Percentiles rank a stretch among this genome's conserved stretches.
phyloP scores from a whole-genome alignment of 768 basidiomycete species.

The Serendipita sp. region DNA sequence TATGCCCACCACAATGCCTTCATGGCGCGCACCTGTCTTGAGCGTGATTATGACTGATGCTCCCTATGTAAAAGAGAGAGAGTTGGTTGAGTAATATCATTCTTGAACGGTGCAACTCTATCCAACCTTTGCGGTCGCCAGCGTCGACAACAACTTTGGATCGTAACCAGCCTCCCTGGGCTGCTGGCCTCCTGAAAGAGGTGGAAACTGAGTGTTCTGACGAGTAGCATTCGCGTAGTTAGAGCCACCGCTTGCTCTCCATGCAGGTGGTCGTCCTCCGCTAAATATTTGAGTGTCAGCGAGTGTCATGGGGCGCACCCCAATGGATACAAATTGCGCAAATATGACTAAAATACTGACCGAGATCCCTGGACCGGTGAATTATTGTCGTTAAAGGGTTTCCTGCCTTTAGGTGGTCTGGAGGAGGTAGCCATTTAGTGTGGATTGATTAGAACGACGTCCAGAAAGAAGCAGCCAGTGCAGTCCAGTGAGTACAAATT shows the following conservation, averaged over 20 bases:
- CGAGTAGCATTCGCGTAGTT: background rate
- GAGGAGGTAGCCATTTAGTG: conserved; percentile 1
- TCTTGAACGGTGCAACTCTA: background rate
- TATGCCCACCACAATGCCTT: conserved; percentile 39
- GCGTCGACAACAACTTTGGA: conserved; percentile 1
- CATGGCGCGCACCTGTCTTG: conserved; percentile 54
- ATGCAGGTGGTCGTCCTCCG: background rate
- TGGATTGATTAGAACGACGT: background rate
- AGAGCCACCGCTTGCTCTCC: background rate
- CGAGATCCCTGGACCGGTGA: background rate
- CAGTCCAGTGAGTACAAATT: background rate
- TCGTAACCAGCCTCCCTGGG: conserved; percentile 3
- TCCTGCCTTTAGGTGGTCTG: background rate
- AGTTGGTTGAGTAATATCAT: background rate
- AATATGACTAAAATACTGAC: background rate
- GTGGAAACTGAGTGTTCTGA: background rate
- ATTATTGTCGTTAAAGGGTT: background rate
- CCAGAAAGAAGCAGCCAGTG: background rate
- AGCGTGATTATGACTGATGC: conserved; percentile 63
- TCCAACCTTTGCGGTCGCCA: background rate
- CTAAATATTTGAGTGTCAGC: background rate
- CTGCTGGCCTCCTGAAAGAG: background rate
- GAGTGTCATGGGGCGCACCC: background rate
- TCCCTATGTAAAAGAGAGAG: conserved; percentile 29
- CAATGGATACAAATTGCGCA: background rate